Conservation (phyloP, 106 monocot genomes). For the Allium fistulosum region DNA sequence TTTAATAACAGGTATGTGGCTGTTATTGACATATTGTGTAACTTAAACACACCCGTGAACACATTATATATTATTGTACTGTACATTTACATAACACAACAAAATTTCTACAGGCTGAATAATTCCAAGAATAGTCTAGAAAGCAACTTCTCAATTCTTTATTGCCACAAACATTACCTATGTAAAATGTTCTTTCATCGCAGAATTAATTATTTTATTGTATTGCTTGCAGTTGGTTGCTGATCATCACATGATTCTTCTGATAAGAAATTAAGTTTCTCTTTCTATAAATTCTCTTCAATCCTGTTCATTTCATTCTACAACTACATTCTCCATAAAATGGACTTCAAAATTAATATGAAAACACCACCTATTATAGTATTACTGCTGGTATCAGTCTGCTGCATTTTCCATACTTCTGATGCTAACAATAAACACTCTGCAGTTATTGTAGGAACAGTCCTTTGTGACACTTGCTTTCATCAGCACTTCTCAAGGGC, state of each 20-base stretch:
- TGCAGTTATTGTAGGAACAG: slow-evolving; percentile 44
- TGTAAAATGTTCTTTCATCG: no score
- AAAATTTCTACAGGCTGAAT: neutral
- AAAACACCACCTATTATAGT: neutral
- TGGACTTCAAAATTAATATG: slow-evolving; percentile 3
- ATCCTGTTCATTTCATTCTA: neutral
- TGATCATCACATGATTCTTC: slow-evolving; percentile 4
- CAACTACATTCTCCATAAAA: neutral
- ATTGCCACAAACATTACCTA: no score
- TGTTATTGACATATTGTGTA: neutral
- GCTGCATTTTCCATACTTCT: slow-evolving; percentile 2
- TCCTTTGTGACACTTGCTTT: slow-evolving; percentile 62
- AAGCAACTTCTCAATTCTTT: neutral
- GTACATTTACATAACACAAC: neutral
- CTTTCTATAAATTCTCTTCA: slow-evolving; percentile 2
- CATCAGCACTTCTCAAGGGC: slow-evolving; percentile 20
- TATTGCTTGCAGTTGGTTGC: neutral
- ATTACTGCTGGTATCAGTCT: neutral
- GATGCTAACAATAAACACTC: slow-evolving; percentile 10
- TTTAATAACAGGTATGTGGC: neutral
- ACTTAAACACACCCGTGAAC: slow-evolving; percentile 3
- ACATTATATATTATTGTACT: neutral
- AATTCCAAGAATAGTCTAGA: neutral
- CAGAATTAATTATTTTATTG: neutral
- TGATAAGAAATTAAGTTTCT: neutral